Evolutionary conservation across 1,139 yeast genomes (phyloP).

Genomic region (Hansenula lynferdii): DNA sequence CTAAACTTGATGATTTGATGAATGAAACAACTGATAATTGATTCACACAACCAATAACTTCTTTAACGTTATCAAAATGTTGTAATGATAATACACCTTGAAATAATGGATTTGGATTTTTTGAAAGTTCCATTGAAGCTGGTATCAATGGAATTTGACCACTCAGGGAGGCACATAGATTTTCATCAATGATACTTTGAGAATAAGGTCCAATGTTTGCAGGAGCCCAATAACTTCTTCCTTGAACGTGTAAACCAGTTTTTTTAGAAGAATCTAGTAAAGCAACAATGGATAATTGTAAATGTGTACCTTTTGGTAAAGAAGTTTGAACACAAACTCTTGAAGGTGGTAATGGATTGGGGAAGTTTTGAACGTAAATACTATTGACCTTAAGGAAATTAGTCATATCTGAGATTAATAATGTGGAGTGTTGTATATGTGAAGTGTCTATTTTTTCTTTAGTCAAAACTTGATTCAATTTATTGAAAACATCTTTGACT

Average conservation of each 20-base stretch:
- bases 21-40: conserved; percentile 53
- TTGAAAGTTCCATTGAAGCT: conserved; percentile 47
- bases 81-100: conserved; percentile 61
- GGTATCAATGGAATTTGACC: conserved; percentile 93
- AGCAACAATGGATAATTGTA: conserved; percentile 59
- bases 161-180: conserved; percentile 58
- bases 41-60: conserved; percentile 41
- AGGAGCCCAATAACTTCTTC: conserved; percentile 97
- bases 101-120: conserved; percentile 18
- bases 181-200: conserved; percentile 54
- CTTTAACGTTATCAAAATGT: conserved; percentile 63
- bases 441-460: conserved; percentile 28
- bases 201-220: conserved; percentile 98
- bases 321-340: conserved; percentile 74
- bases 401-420: conserved; percentile 61
- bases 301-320: conserved; percentile 31
- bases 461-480: conserved; percentile 32
- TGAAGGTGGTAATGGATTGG: conserved; percentile 73
- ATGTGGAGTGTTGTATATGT: conserved; percentile 50
- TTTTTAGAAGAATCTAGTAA: conserved; percentile 31
- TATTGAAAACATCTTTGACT: conserved; percentile 40
- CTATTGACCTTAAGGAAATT: conserved; percentile 56
- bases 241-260: conserved; percentile 81
- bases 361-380: conserved; percentile 52
- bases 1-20: conserved; percentile 32